A percentile compares a stretch with the other conserved stretches of the same genome.
These are phyloP conservation scores for Colletotrichum tropicicola DNA, from an alignment of 2,329 filamentous ascomycete genomes.

Conservation along the genomic window DNA sequence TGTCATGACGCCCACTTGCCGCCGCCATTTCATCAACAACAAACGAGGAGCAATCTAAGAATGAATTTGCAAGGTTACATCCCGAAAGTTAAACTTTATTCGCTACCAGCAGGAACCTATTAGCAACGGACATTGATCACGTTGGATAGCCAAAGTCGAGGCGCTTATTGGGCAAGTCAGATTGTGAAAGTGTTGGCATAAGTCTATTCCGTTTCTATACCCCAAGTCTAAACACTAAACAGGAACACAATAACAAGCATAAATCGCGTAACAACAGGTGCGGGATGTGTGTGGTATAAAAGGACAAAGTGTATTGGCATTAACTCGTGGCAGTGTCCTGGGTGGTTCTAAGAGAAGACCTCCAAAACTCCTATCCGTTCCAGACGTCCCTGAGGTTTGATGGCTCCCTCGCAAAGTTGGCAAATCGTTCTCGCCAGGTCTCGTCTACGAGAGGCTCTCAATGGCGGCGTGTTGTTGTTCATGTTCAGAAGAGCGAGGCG, in stretches of 20 bases:
- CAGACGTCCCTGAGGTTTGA: conserved; percentile 21
- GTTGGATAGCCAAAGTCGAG: background rate
- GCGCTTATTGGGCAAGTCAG: too few relatives aligned
- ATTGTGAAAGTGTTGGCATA: background rate
- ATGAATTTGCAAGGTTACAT: background rate
- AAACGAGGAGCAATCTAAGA: background rate
- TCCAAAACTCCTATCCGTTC: conserved; percentile 24
- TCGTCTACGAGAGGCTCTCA: background rate
- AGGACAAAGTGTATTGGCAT: conserved; percentile 16
- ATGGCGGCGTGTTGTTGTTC: background rate
- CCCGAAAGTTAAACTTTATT: background rate
- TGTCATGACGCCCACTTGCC: background rate
- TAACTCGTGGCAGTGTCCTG: conserved; percentile 20
- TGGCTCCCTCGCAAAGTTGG: conserved; percentile 17
- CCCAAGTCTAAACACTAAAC: conserved; percentile 2
- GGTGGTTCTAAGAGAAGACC: conserved; percentile 12
- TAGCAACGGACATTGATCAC: background rate
- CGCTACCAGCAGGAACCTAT: background rate
- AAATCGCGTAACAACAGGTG: conserved; percentile 9
- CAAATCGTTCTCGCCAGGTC: background rate
- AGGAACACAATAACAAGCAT: conserved; percentile 11
- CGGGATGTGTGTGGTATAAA: conserved; percentile 12
- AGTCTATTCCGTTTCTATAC: background rate
- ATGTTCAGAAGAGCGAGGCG: background rate
- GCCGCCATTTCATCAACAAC: background rate